phyloP scores from a whole-genome alignment of 192 early-diverging fungal species.

The Coemansia sp. region DNA sequence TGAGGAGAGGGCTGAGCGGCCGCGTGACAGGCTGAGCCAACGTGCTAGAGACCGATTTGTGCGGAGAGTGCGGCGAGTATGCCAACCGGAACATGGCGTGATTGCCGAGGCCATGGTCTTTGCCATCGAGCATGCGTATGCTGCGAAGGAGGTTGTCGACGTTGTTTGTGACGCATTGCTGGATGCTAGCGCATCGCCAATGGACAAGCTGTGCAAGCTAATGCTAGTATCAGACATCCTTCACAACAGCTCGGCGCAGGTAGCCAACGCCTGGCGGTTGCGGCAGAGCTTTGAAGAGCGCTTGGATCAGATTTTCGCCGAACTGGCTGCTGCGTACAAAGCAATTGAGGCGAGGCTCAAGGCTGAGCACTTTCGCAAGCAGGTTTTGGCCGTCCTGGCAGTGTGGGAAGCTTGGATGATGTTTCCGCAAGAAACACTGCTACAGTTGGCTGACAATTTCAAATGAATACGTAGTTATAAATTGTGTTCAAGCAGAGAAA shows the following conservation, averaged over 20 bases:
- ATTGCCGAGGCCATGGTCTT: slow-evolving; percentile 83
- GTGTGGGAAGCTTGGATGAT: slow-evolving; percentile 93
- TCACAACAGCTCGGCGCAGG: slow-evolving; percentile 74
- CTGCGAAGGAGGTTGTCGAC: slow-evolving; percentile 75
- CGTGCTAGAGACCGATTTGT: slow-evolving; percentile 26
- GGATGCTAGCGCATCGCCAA: slow-evolving; percentile 55
- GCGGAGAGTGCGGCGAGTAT: slow-evolving; percentile 21
- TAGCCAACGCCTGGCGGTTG: slow-evolving; percentile 88
- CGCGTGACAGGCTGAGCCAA: slow-evolving; percentile 15
- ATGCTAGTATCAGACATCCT: slow-evolving; percentile 84
- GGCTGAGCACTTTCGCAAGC: slow-evolving; percentile 76
- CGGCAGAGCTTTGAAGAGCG: slow-evolving; percentile 65
- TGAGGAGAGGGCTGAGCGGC: slow-evolving; percentile 35
- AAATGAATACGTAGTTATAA: not conserved
- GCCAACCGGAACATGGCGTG: slow-evolving; percentile 31
- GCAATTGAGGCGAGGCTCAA: slow-evolving; percentile 71
- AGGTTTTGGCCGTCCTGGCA: slow-evolving; percentile 62
- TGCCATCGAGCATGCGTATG: slow-evolving; percentile 78
- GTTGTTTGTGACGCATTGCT: slow-evolving; percentile 63
- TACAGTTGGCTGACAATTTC: slow-evolving; percentile 4
- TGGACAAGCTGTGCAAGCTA: slow-evolving; percentile 67
- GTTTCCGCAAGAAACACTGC: slow-evolving; percentile 60
- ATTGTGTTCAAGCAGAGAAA: not conserved
- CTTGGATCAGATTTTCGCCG: slow-evolving; percentile 65
- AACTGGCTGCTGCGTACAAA: slow-evolving; percentile 65